Percentiles rank a stretch among this genome's conserved stretches.
Conservation (phyloP, 345 rosid genomes). For the Eutrema japonicum region DNA sequence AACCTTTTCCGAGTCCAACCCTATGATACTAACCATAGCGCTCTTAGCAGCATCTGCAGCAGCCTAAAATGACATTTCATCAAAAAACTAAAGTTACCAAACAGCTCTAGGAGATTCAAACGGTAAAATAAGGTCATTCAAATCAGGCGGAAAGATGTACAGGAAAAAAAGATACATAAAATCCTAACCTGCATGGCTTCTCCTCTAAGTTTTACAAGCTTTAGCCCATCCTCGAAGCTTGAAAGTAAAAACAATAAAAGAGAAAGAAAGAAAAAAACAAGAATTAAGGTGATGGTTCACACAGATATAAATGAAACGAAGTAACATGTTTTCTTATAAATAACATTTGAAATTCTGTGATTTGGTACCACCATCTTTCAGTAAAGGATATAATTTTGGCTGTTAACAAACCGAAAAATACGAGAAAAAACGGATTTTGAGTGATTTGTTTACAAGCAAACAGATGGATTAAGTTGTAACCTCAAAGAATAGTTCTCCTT, state of each 20-base stretch:
- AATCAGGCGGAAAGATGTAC: not conserved
- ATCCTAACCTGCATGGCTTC: conserved; percentile 92
- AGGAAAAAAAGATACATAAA: conserved; percentile 1
- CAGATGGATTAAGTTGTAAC: not conserved
- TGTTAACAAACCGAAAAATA: not conserved
- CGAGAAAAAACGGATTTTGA: not conserved
- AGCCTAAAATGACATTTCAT: conserved; percentile 52
- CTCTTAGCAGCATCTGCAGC: conserved; percentile 95
- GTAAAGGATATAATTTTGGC: not conserved
- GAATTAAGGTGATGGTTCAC: not conserved
- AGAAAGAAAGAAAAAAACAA: not conserved
- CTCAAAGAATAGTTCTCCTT: not conserved
- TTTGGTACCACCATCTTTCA: not conserved
- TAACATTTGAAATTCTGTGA: not conserved
- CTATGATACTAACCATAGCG: conserved; percentile 97
- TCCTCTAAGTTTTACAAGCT: conserved; percentile 93
- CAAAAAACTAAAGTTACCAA: conserved; percentile 14
- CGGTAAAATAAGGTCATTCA: conserved; percentile 10
- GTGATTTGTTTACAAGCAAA: not conserved
- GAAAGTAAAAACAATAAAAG: conserved; percentile 26
- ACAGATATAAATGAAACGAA: not conserved
- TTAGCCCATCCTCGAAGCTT: conserved; percentile 97
- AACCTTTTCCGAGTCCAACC: conserved; percentile 84
- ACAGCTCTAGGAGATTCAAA: conserved; percentile 16
- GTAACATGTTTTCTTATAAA: not conserved